Percentiles rank a stretch among this genome's conserved stretches.
Conservation (phyloP, 768 basidiomycete genomes). For the Cyathus striatus region DNA sequence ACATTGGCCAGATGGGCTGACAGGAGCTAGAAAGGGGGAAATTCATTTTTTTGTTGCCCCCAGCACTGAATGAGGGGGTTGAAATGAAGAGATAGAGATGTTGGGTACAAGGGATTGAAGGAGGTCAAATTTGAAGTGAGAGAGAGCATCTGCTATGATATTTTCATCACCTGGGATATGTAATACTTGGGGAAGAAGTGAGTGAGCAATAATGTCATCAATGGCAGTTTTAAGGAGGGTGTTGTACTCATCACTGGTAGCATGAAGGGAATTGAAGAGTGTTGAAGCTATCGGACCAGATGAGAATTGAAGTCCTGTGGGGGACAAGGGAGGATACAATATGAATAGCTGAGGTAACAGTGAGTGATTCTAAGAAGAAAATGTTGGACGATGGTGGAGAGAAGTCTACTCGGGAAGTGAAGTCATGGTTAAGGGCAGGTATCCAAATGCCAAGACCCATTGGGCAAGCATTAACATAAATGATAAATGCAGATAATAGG, state of each 20-base stretch:
- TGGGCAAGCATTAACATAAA: slow-evolving; percentile 21
- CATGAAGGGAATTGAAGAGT: slow-evolving; percentile 11
- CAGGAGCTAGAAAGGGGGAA: slow-evolving; percentile 7
- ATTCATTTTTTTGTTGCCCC: slow-evolving; percentile 4
- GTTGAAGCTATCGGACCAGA: slow-evolving; percentile 19
- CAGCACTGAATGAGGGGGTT: slow-evolving; percentile 7
- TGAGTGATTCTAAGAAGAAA: slow-evolving; percentile 20
- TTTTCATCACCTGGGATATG: slow-evolving; percentile 12
- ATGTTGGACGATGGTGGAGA: slow-evolving; percentile 9
- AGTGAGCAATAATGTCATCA: slow-evolving; percentile 7
- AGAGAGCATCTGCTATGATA: slow-evolving; percentile 14
- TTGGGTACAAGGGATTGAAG: not conserved
- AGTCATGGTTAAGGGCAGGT: slow-evolving; percentile 13
- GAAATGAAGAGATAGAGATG: slow-evolving; percentile 4
- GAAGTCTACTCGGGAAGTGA: slow-evolving; percentile 2
- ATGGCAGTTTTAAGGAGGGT: slow-evolving; percentile 8
- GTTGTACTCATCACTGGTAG: slow-evolving; percentile 11
- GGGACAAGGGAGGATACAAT: not conserved
- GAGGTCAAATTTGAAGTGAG: slow-evolving; percentile 5
- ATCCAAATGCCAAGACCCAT: slow-evolving; percentile 23
- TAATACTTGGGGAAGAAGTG: slow-evolving; percentile 10
- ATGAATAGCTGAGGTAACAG: slow-evolving; percentile 15
- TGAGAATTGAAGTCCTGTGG: slow-evolving; percentile 3
- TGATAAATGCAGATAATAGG: not conserved
- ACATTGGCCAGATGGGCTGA: slow-evolving; percentile 26